phyloP scores from a whole-genome alignment of 352 stramenopile genomes.

The Phytophthora multivora region DNA sequence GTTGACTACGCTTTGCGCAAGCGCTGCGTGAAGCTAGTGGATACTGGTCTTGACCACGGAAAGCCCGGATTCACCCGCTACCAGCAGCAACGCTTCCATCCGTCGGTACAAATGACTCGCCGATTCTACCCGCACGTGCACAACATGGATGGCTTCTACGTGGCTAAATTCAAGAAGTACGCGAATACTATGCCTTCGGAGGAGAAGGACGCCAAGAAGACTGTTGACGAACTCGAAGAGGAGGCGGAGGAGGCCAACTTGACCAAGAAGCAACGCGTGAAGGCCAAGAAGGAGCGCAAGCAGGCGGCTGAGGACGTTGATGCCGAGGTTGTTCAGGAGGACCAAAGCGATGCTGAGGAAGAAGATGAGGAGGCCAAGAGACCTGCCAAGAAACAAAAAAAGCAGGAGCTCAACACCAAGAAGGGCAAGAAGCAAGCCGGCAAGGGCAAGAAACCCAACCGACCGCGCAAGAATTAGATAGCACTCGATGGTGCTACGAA shows the following conservation, averaged over 20 bases:
- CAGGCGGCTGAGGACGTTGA: conserved; percentile 76
- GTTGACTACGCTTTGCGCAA: conserved; percentile 99
- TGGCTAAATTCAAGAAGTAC: conserved; percentile 99
- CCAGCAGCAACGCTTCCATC: conserved; percentile 98
- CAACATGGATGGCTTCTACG: conserved; percentile 99
- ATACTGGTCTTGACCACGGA: conserved; percentile 97
- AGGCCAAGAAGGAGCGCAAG: conserved; percentile 75
- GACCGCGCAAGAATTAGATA: conserved; percentile 54
- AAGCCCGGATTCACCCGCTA: conserved; percentile 93
- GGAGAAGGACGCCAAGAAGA: conserved; percentile 79
- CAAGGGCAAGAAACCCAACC: conserved; percentile 50
- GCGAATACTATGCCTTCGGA: conserved; percentile 91
- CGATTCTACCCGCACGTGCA: conserved; percentile 99
- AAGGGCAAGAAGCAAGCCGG: conserved; percentile 35
- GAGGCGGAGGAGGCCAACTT: conserved; percentile 71
- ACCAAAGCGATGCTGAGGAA: conserved; percentile 54
- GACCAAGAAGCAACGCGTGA: conserved; percentile 86
- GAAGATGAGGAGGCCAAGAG: conserved; percentile 43
- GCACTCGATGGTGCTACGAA: conserved; percentile 17
- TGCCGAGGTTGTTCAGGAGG: conserved; percentile 63
- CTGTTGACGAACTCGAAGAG: conserved; percentile 66
- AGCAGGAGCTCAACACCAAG: conserved; percentile 42
- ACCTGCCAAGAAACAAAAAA: conserved; percentile 58
- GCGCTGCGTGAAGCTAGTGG: conserved; percentile 98
- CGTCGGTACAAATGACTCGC: conserved; percentile 93